Base-by-base conservation (phyloP, 2,329 filamentous ascomycete species). In the Plenodomus biglobosus region DNA sequence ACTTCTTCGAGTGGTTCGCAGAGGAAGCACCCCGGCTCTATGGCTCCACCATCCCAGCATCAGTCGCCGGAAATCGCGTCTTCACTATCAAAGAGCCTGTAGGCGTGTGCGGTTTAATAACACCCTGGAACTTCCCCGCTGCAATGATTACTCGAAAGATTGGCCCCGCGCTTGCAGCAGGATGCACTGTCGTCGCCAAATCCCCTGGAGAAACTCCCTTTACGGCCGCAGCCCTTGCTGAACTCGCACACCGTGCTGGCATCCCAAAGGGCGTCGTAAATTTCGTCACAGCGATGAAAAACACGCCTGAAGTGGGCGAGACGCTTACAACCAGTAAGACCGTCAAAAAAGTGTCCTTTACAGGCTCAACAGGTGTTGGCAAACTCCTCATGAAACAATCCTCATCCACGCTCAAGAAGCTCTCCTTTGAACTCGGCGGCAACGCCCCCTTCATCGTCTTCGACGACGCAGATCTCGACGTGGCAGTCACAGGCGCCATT, bases 361-460 rank as follows among this genome's bases (percentile, higher is more conserved):
- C 94, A 1, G 94, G 94, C 41, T 83, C 79, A 27, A 86, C 83
- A 1, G 77, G 78, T 38, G 83, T 86, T 3, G 83, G 83, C 19
- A 84, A 80, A 58, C 74, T 96, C 75, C 83, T 99, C 45, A 96
- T 96, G 91, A 88, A 88, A 76, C 92, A 96, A 73, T 86, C 87
- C 10, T 84, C 91, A 0, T 81, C 83, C 35, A 96, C 91, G 0
- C 76, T 90, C 21, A 97, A 97, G 81, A 89, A 89, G 68, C 78
- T 89, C 1, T 94, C 89, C 0, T 88, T 96, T 71, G 92, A 97
- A 71, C 86, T 97, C 1, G 92, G 92, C 45, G 94, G 92, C 40
- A 97, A 97, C 70, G 89, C 92, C 0, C 92, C 92, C 1, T 95
- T 96, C 70, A 96, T 97, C 58, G 90, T 97, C 27, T 97, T 97